A percentile compares a stretch with the other conserved stretches of the same genome.
phyloP scores from a whole-genome alignment of 352 stramenopile genomes.

The Phytophthora multivora region DNA sequence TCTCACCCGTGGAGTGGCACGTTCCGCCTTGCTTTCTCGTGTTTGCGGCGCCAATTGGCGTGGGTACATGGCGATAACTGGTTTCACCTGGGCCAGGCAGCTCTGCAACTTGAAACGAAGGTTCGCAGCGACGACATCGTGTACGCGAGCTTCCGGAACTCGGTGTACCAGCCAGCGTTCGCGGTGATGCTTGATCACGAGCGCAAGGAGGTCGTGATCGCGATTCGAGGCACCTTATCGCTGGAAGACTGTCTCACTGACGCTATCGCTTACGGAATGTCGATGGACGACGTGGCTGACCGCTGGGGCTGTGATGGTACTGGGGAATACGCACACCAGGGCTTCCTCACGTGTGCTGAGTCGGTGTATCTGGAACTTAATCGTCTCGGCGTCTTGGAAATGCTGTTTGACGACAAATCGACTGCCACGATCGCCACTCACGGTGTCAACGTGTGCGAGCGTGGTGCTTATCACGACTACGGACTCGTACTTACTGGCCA shows the following conservation, averaged over 20 bases:
- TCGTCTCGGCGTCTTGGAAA: conserved; percentile 77
- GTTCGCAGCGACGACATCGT: conserved; percentile 73
- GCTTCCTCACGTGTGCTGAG: conserved; percentile 80
- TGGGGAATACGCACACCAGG: conserved; percentile 82
- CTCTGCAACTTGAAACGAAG: conserved; percentile 82
- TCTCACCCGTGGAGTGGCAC: conserved; percentile 87
- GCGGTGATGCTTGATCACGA: conserved; percentile 82
- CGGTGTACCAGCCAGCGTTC: conserved; percentile 81
- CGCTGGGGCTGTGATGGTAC: conserved; percentile 71
- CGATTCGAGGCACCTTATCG: conserved; percentile 84
- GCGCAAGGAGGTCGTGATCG: conserved; percentile 73
- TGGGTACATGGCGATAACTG: conserved; percentile 90
- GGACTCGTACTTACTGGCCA: conserved; percentile 80
- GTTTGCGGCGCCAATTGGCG: conserved; percentile 54
- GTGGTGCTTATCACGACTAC: conserved; percentile 72
- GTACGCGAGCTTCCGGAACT: conserved; percentile 82
- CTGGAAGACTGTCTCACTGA: conserved; percentile 89
- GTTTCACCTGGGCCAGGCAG: conserved; percentile 78
- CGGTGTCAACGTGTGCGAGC: conserved; percentile 64
- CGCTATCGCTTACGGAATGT: conserved; percentile 83
- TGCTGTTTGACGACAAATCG: conserved; percentile 79
- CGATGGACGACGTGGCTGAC: conserved; percentile 68
- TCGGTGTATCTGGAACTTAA: conserved; percentile 76
- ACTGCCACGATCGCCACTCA: conserved; percentile 47
- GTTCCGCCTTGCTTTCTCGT: conserved; percentile 76